phyloP scores from a whole-genome alignment of 129 eudicot genomes.

The Centella asiatica region DNA sequence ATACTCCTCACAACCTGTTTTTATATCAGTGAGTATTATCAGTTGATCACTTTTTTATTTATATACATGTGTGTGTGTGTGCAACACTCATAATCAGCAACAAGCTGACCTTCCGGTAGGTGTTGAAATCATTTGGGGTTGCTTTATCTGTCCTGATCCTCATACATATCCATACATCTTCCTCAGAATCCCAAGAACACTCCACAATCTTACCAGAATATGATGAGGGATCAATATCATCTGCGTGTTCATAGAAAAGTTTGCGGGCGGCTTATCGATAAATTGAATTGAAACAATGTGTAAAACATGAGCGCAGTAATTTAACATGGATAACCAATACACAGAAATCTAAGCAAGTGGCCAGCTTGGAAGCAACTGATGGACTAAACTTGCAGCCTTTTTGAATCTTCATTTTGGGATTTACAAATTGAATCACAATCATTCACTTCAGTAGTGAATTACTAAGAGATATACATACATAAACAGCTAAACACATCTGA shows the following conservation, averaged over 20 bases:
- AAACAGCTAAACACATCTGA: no score
- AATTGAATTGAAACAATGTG: neutral
- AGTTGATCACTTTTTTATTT: no score
- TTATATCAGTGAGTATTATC: neutral
- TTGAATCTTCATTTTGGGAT: neutral
- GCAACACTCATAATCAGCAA: no score
- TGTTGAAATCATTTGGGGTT: constrained; percentile 83
- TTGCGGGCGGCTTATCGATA: neutral
- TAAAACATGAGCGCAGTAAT: no score
- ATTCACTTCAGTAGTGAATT: no score
- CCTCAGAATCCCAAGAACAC: constrained; percentile 77
- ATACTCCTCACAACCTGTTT: constrained; percentile 88
- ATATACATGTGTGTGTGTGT: no score
- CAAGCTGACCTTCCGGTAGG: constrained; percentile 67
- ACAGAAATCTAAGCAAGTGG: neutral
- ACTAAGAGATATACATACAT: no score
- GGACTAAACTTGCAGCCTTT: neutral
- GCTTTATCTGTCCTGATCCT: constrained; percentile 74
- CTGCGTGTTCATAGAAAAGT: constrained; percentile 34
- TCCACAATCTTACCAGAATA: constrained; percentile 83
- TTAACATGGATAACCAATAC: neutral
- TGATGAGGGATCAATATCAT: constrained; percentile 56
- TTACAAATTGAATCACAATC: no score
- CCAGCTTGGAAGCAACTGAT: neutral
- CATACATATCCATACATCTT: constrained; percentile 77